Evolutionary conservation across 2,329 filamentous ascomycete genomes (phyloP).

Genomic region (Aspergillus neoniger): DNA sequence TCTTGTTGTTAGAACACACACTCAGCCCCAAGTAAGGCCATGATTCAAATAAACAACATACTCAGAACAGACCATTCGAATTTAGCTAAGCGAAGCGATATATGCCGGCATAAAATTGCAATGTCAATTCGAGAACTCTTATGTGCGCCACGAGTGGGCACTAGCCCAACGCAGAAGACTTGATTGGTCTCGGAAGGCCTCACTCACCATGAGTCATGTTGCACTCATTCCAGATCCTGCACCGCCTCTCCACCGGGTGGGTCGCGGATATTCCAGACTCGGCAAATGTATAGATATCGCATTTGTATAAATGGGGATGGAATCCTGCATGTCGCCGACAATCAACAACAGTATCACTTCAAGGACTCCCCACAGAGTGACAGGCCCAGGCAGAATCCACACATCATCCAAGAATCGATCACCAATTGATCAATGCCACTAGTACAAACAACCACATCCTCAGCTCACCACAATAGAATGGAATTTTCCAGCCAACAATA

Average conservation of each 20-base stretch:
- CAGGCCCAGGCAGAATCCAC: neutral
- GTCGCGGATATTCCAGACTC: neutral
- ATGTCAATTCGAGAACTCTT: neutral
- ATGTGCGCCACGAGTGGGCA: neutral
- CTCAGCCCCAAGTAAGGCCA: too few relatives aligned
- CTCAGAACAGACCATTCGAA: too few relatives aligned
- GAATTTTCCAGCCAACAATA: neutral
- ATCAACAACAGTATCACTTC: neutral
- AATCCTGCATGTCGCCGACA: neutral
- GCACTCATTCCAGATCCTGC: neutral
- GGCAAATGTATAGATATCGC: neutral
- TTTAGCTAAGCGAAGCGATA: too few relatives aligned
- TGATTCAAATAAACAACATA: too few relatives aligned
- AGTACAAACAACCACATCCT: neutral
- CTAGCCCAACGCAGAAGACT: neutral
- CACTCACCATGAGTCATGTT: neutral
- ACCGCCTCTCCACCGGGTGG: neutral
- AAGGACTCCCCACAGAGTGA: neutral
- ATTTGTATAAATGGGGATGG: neutral
- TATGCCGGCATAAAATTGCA: neutral
- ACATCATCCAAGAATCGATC: neutral
- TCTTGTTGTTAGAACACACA: too few relatives aligned
- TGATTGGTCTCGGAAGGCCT: neutral
- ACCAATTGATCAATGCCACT: neutral
- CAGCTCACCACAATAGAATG: neutral